Evolutionary conservation across 2,329 filamentous ascomycete genomes (phyloP), one percentile per base, ranked within the genome.

Genomic region (Hymenoscyphus linearis): DNA sequence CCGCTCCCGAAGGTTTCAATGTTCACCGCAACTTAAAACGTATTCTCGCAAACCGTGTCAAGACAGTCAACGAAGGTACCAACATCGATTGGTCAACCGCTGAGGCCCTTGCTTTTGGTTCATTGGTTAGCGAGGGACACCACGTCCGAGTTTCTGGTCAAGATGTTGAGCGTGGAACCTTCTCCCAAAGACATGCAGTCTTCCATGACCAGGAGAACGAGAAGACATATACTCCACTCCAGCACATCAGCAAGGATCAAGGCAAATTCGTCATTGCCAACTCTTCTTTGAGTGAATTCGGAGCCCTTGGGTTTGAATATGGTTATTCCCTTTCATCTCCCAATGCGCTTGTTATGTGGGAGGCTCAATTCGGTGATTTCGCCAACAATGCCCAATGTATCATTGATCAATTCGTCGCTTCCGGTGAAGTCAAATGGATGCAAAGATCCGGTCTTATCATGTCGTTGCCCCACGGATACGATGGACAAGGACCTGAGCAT

Each of bases 311-410:
- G 59, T 99, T 99, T 75, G 95, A 99, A 78, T 99, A 99, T 72
- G 95, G 95, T 64, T 99, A 99, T 82, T 99, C 95, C 2, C 80
- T 99, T 64, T 96, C 93, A 31, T 98, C 95, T 34, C 95, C 95
- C 61, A 96, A 97, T 74, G 93, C 95, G 40, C 85, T 99, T 27
- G 93, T 99, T 70, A 96, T 99, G 87, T 99, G 95, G 95, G 95
- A 99, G 80, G 95, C 95, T 40, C 95, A 99, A 78, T 99, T 99
- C 73, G 95, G 95, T 82, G 95, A 99, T 78, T 99, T 99, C 72
- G 95, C 95, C 82, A 99, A 99, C 84, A 99, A 97, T 73, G 93
- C 95, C 52, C 95, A 99, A 79, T 96, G 92, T 76, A 96, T 99
- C 77, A 96, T 99, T 73, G 95, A 99, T 76, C 95, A 99, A 78